phyloP scores from a whole-genome alignment of 306 rosid genomes.

The Castanea crenata region DNA sequence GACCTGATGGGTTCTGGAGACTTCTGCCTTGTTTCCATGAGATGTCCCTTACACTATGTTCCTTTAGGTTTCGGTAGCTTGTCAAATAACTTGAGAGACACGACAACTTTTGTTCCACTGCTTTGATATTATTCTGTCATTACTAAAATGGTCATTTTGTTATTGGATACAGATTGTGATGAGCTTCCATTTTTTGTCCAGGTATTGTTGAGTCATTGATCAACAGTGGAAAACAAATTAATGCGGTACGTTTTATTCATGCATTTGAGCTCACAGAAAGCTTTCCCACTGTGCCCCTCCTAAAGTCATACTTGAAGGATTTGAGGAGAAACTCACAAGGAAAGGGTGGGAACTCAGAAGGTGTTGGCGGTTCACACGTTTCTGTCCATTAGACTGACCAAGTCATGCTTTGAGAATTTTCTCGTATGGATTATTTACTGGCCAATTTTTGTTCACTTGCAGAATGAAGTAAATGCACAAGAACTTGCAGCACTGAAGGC shows the following conservation, averaged over 20 bases:
- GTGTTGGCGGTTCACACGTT: conserved; percentile 33
- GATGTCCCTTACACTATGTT: conserved; percentile 37
- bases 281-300: conserved; percentile 70
- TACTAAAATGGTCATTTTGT: not conserved
- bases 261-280: conserved; percentile 61
- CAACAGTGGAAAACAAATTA: conserved; percentile 55
- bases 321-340: conserved; percentile 74
- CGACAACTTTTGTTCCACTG: conserved; percentile 7
- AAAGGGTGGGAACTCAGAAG: conserved; percentile 43
- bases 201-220: conserved; percentile 53
- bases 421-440: conserved; percentile 15
- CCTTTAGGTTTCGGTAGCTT: conserved; percentile 24
- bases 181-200: conserved; percentile 31
- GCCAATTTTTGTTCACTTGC: conserved; percentile 15
- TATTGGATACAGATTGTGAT: conserved; percentile 25
- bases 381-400: conserved; percentile 7
- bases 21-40: conserved; percentile 47
- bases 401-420: conserved; percentile 13
- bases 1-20: conserved; percentile 63
- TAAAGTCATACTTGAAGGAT: conserved; percentile 68
- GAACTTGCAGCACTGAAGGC: conserved; percentile 63
- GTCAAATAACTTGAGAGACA: conserved; percentile 23
- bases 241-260: conserved; percentile 63
- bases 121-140: conserved; percentile 18
- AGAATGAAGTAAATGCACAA: conserved; percentile 52